Conservation (phyloP, 2,329 filamentous ascomycete species). For the Alternaria viburni region DNA sequence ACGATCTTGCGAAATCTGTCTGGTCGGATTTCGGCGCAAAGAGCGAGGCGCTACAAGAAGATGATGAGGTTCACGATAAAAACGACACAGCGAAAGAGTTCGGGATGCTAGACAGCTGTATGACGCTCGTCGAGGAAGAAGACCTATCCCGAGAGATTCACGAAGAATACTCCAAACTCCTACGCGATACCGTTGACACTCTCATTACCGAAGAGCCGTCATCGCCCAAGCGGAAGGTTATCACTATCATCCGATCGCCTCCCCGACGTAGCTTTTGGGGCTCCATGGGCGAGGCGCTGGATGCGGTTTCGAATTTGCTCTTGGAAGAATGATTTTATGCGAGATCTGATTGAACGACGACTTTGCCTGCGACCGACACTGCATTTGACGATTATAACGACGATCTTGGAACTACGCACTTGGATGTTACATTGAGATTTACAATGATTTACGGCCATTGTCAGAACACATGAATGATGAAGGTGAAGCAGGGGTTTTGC, state of each 20-base stretch:
- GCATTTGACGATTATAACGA: not conserved
- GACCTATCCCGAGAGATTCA: constrained; percentile 2
- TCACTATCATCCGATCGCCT: constrained; percentile 20
- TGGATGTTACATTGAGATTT: not conserved
- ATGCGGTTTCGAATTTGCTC: constrained; percentile 21
- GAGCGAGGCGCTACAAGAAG: not conserved
- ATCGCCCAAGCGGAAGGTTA: constrained; percentile 1
- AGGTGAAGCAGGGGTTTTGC: not conserved
- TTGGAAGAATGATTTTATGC: constrained; percentile 7
- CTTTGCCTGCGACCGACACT: not conserved
- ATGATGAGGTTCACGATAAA: not conserved
- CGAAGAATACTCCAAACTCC: constrained; percentile 3
- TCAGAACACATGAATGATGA: not conserved
- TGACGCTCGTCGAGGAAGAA: constrained; percentile 9
- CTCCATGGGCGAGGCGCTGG: constrained; percentile 28
- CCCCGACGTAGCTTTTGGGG: constrained; percentile 27
- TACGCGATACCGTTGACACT: constrained; percentile 8
- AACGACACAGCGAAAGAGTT: constrained; percentile 2
- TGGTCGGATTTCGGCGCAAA: not conserved
- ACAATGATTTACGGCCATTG: not conserved
- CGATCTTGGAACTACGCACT: not conserved
- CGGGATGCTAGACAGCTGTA: constrained; percentile 19
- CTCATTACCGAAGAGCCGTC: constrained; percentile 1
- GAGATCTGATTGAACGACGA: not conserved
- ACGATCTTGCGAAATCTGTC: not conserved